These are phyloP conservation scores for Geoglossum glabrum DNA, from an alignment of 495 filamentous ascomycete genomes.

Conservation along the genomic window DNA sequence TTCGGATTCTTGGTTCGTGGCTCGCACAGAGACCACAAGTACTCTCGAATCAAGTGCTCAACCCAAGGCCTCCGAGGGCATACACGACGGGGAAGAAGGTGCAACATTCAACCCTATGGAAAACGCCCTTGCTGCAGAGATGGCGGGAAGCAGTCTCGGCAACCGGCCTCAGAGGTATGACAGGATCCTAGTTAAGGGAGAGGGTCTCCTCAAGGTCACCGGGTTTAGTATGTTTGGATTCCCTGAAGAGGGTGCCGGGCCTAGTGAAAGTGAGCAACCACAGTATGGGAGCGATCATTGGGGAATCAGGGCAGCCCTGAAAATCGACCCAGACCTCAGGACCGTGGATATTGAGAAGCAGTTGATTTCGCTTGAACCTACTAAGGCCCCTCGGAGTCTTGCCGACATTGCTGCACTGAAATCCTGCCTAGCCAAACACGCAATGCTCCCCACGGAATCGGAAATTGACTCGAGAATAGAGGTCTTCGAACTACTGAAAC, in stretches of 20 bases:
- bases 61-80: background rate
- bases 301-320: slow-evolving; percentile 28
- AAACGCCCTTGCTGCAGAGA: slow-evolving; percentile 29
- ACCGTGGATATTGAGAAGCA: slow-evolving; percentile 3
- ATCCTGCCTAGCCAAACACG: background rate
- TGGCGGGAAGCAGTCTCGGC: slow-evolving; percentile 18
- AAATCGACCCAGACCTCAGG: slow-evolving; percentile 3
- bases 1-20: slow-evolving; percentile 23
- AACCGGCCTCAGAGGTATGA: slow-evolving; percentile 38
- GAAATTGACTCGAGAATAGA: slow-evolving; percentile 21
- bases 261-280: background rate
- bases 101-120: slow-evolving; percentile 33
- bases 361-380: background rate
- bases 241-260: slow-evolving; percentile 1
- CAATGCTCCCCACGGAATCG: slow-evolving; percentile 21
- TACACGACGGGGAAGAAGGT: slow-evolving; percentile 30
- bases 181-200: slow-evolving; percentile 27
- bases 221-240: slow-evolving; percentile 31
- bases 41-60: background rate
- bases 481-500: slow-evolving; percentile 24
- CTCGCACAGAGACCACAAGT: slow-evolving; percentile 15
- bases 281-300: slow-evolving; percentile 34
- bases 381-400: background rate
- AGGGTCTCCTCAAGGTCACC: slow-evolving; percentile 16
- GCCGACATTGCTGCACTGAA: background rate